Percentiles rank a stretch among this genome's conserved stretches.
Evolutionary conservation across 1,284 basidiomycete species (phyloP).

Genomic region (Takashimella tepidaria): DNA sequence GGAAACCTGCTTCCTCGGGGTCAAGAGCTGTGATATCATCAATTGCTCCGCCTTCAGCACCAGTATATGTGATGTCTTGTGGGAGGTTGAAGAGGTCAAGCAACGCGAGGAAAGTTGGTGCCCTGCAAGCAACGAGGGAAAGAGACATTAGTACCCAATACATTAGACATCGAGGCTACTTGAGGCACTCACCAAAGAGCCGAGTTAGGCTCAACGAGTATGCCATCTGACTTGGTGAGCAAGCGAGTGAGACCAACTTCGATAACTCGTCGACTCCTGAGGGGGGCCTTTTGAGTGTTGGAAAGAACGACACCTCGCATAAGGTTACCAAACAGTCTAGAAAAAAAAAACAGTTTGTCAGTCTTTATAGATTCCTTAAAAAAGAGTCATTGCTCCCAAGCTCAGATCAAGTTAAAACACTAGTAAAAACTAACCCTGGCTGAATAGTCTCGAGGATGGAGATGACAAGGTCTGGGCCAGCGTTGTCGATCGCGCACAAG

Average conservation of each 20-base stretch:
- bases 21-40: slow-evolving; percentile 62
- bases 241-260: slow-evolving; percentile 77
- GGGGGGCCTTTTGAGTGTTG: slow-evolving; percentile 71
- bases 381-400: no score
- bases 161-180: no score
- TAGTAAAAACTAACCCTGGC: slow-evolving; percentile 67
- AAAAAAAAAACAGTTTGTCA: neutral
- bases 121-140: slow-evolving; percentile 50
- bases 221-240: slow-evolving; percentile 65
- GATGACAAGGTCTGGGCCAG: slow-evolving; percentile 76
- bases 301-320: slow-evolving; percentile 73
- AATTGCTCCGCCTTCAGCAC: slow-evolving; percentile 48
- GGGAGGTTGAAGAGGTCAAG: slow-evolving; percentile 71
- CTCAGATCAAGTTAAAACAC: no score
- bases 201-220: slow-evolving; percentile 61
- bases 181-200: slow-evolving; percentile 58
- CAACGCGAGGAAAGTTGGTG: slow-evolving; percentile 62
- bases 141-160: neutral
- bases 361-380: no score
- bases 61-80: slow-evolving; percentile 56
- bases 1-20: slow-evolving; percentile 86
- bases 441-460: slow-evolving; percentile 77
- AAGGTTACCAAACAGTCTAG: slow-evolving; percentile 79
- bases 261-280: slow-evolving; percentile 76
- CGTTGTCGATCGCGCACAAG: slow-evolving; percentile 66